Base-by-base conservation (phyloP, 2,329 filamentous ascomycete species). In the Exserohilum rostratum region DNA sequence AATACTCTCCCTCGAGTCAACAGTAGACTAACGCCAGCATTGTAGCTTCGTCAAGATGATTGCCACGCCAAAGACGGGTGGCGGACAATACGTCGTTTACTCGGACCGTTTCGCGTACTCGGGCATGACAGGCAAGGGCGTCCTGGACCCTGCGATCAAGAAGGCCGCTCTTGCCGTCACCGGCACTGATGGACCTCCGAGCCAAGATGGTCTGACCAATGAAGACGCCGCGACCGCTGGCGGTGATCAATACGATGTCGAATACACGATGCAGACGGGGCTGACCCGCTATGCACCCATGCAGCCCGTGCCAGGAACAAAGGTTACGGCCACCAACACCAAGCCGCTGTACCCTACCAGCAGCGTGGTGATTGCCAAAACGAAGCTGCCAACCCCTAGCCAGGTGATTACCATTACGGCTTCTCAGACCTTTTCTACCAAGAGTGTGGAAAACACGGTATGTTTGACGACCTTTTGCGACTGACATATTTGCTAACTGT, bases 121-220 rank as follows among this genome's bases (percentile, higher is more conserved):
- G 10, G 82, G 80, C 62, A 89, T 90, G 87, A 86, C 82, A 2
- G 87, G 87, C 33, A 86, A 82, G 2, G 86, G 86, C 31, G 75
- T 75, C 4, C 87, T 87, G 64, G 74, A 80, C 1, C 55, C 78
- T 1, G 67, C 65, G 33, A 72, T 83, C 42, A 62, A 66, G 20
- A n/a, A 85, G 81, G 66, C 64, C 5, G 51, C 68, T 34, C 55
- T 61, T 27, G 49, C 50, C 11, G 61, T 73, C 17, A 56, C 50
- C 9, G 68, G 62, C 52, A 73, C 73, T 15, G 48, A 49, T 40
- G 73, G 73, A 3, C 73, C 73, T 5, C 44, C 52, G 10, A 60
- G 61, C 11, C 56, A 61, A 17, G 71, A 75, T 38, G 40, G 62
- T 13, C 60, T 59, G 7, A 58, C 56, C 18, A 52, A 65, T 11